These are phyloP conservation scores for Xylogone sp. DNA, from an alignment of 2,329 filamentous ascomycete species.

Conservation along the genomic window DNA sequence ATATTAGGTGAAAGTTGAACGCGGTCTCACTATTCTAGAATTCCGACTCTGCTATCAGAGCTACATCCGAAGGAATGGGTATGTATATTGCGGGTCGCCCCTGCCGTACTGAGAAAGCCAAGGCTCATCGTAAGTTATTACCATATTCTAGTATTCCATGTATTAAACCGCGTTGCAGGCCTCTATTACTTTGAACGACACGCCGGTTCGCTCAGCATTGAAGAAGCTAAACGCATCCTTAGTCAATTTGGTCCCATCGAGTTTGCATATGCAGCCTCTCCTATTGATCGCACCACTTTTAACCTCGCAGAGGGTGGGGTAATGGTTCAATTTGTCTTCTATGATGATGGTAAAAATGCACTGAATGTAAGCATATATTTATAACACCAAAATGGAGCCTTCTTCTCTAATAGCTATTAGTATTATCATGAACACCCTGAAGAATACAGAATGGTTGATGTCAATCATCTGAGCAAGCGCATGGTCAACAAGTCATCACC, in stretches of 20 bases:
- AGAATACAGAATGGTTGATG: neutral
- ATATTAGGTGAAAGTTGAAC: neutral
- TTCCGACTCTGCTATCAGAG: slow-evolving; percentile 43
- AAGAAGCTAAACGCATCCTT: slow-evolving; percentile 43
- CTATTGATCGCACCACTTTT: slow-evolving; percentile 21
- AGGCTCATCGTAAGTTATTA: slow-evolving; percentile 49
- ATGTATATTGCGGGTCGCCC: slow-evolving; percentile 49
- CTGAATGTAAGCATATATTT: slow-evolving; percentile 37
- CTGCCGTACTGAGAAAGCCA: slow-evolving; percentile 57
- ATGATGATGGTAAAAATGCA: slow-evolving; percentile 47
- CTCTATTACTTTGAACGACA: slow-evolving; percentile 44
- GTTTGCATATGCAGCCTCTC: slow-evolving; percentile 16
- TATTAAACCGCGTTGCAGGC: slow-evolving; percentile 30
- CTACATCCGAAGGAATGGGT: slow-evolving; percentile 44
- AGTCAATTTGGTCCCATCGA: slow-evolving; percentile 39
- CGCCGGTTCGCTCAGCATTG: slow-evolving; percentile 30
- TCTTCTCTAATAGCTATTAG: neutral
- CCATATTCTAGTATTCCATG: neutral
- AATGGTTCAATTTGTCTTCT: slow-evolving; percentile 46
- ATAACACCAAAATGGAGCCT: neutral
- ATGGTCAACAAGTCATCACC: neutral
- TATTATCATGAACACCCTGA: neutral
- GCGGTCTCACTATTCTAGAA: slow-evolving; percentile 34
- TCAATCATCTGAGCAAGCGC: neutral
- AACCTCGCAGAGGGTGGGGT: slow-evolving; percentile 33